These are phyloP conservation scores for Eucalyptus pauciflora DNA, from an alignment of 345 rosid species.

Conservation along the genomic window DNA sequence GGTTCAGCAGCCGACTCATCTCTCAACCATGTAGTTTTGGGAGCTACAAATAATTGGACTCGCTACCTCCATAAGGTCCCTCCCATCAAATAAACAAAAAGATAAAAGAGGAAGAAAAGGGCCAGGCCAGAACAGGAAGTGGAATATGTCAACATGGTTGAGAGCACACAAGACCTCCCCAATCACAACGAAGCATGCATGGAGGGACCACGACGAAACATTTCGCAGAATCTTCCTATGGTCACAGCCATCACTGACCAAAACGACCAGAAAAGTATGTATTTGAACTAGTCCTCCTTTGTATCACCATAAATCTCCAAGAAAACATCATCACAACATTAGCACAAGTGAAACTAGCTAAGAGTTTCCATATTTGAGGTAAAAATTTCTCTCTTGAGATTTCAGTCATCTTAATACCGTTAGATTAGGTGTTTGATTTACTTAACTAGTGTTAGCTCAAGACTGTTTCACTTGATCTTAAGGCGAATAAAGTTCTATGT, in stretches of 20 bases:
- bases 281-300: background rate
- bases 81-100: background rate
- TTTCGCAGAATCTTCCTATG: background rate
- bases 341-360: background rate
- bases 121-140: background rate
- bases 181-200: background rate
- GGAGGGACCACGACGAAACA: background rate
- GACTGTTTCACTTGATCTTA: background rate
- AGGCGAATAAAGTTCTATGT: background rate
- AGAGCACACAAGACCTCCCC: background rate
- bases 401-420: background rate
- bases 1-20: background rate
- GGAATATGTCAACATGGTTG: background rate
- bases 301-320: background rate
- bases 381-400: background rate
- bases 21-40: background rate
- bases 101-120: background rate
- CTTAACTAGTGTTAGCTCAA: background rate
- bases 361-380: background rate
- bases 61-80: background rate
- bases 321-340: background rate
- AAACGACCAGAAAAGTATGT: background rate
- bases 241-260: background rate
- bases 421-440: background rate
- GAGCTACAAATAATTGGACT: background rate